These are phyloP conservation scores for Dendrobium nobile DNA, from an alignment of 106 monocot genomes.

Conservation along the genomic window DNA sequence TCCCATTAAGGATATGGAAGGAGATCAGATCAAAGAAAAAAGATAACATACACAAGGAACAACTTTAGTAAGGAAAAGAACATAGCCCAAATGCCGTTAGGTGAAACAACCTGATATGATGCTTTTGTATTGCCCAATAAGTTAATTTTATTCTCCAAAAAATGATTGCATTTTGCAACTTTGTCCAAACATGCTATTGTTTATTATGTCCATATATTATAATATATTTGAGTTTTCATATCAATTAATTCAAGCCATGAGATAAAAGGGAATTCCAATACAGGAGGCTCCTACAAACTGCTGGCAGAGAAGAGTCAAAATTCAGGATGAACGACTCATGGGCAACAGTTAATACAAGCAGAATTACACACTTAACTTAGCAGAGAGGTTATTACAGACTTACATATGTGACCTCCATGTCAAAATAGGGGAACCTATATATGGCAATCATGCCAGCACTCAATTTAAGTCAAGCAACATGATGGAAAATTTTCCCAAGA, in stretches of 20 bases:
- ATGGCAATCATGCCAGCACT: not conserved
- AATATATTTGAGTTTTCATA: not conserved
- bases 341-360: not conserved
- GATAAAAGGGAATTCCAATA: not conserved
- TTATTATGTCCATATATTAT: not conserved
- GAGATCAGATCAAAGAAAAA: not conserved
- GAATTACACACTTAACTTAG: not conserved
- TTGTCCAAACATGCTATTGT: not conserved
- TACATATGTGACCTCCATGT: not conserved
- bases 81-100: not conserved
- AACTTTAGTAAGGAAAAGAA: not conserved
- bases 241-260: not conserved
- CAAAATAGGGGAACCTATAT: not conserved
- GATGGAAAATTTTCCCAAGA: not conserved
- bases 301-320: not conserved
- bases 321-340: not conserved
- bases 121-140: not conserved
- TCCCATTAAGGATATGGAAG: not conserved
- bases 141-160: not conserved
- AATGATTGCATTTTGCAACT: not conserved
- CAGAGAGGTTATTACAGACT: not conserved
- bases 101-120: not conserved
- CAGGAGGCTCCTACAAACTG: not conserved
- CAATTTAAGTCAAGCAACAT: not conserved
- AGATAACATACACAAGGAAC: not conserved